phyloP scores from a whole-genome alignment of 2,329 filamentous ascomycete species.

The Trichophyton equinum region DNA sequence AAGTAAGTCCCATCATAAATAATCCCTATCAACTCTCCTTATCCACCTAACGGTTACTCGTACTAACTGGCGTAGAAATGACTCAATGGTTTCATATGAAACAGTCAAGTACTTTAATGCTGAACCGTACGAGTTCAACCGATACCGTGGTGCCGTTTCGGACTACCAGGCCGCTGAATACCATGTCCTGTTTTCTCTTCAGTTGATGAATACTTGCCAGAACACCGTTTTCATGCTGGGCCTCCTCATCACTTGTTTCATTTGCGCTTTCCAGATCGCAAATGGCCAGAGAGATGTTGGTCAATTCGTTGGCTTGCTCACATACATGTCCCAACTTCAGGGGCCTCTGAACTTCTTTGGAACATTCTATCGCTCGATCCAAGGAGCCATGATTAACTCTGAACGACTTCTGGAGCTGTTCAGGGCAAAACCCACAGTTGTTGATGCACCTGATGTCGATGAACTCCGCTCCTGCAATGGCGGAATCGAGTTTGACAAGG shows the following conservation, averaged over 20 bases:
- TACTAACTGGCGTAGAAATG: constrained; percentile 48
- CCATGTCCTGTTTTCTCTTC: constrained; percentile 62
- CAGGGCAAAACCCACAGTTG: constrained; percentile 85
- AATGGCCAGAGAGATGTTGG: constrained; percentile 53
- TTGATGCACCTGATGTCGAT: constrained; percentile 57
- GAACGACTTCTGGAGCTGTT: constrained; percentile 92
- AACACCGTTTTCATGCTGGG: constrained; percentile 69
- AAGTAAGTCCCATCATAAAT: constrained; percentile 44
- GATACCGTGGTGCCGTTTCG: constrained; percentile 58
- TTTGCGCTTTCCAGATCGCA: constrained; percentile 66
- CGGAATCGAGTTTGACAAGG: constrained; percentile 74
- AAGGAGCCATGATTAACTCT: constrained; percentile 93
- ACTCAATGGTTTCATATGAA: constrained; percentile 98
- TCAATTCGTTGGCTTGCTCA: constrained; percentile 60
- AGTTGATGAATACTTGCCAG: constrained; percentile 69
- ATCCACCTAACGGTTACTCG: neutral
- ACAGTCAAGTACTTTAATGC: constrained; percentile 87
- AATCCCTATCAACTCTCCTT: neutral
- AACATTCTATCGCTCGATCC: constrained; percentile 89
- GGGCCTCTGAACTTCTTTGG: constrained; percentile 78
- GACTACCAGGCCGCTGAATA: constrained; percentile 64
- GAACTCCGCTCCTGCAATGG: constrained; percentile 59
- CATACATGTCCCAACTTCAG: constrained; percentile 69
- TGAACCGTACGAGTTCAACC: constrained; percentile 62
- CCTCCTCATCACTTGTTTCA: constrained; percentile 56